These are phyloP conservation scores for Xylaria sp. DNA, from an alignment of 2,329 filamentous ascomycete genomes.

Conservation along the genomic window DNA sequence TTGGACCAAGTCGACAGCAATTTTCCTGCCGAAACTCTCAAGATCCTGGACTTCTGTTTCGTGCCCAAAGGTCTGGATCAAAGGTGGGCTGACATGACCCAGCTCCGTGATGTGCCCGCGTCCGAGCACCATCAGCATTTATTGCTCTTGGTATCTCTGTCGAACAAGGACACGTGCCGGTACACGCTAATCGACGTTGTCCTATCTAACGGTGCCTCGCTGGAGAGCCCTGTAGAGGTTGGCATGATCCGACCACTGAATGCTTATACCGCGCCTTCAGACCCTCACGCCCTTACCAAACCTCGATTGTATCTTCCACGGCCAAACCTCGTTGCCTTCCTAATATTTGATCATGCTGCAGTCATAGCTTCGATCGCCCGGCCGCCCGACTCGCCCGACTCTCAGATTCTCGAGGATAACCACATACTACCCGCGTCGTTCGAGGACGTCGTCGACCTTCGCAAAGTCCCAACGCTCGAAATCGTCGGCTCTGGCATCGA, in stretches of 20 bases:
- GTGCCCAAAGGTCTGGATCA: conserved; percentile 56
- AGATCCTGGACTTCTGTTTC: conserved; percentile 75
- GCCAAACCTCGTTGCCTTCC: conserved; percentile 77
- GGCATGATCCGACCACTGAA: conserved; percentile 70
- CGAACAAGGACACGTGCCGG: conserved; percentile 55
- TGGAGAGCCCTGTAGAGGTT: conserved; percentile 49
- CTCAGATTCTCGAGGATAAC: conserved; percentile 71
- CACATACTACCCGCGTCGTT: conserved; percentile 68
- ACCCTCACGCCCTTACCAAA: conserved; percentile 45
- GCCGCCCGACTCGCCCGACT: conserved; percentile 71
- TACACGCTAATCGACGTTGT: conserved; percentile 77
- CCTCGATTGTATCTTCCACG: conserved; percentile 77
- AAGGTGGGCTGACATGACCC: conserved; percentile 54
- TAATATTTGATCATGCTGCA: conserved; percentile 78
- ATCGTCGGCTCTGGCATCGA: conserved; percentile 67
- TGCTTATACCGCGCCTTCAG: conserved; percentile 60
- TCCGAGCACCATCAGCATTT: conserved; percentile 60
- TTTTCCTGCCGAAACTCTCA: conserved; percentile 62
- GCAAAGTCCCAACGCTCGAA: conserved; percentile 64
- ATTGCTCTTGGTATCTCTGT: conserved; percentile 63
- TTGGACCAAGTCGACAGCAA: conserved; percentile 52
- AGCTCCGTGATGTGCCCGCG: conserved; percentile 53
- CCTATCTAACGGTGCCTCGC: conserved; percentile 52
- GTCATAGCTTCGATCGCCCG: conserved; percentile 74
- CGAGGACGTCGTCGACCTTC: conserved; percentile 85